Evolutionary conservation across 2,329 filamentous ascomycete species (phyloP), one percentile per base, ranked within the genome.

Genomic region (Aspergillus fijiensis): DNA sequence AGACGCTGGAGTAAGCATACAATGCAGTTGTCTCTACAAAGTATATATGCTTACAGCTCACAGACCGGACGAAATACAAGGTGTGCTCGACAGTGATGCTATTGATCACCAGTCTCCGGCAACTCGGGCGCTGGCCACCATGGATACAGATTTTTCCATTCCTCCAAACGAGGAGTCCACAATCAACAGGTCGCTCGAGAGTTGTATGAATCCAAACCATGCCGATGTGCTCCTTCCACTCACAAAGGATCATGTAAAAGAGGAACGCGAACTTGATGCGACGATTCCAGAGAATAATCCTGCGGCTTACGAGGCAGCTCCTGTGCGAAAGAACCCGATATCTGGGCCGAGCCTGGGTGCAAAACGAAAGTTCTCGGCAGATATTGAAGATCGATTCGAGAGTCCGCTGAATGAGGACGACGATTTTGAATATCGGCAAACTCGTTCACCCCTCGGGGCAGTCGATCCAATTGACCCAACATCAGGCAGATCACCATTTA

Each of bases 331-430:
- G 6, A 33, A 55, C 50, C 33, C 60, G 4, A 59, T n/a, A 31
- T 65, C 67, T 47, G 65, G 72, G 4, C 65, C 78, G 3, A 79
- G 79, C 54, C 79, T 79, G 53, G 82, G 82, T 19, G 78, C 82
- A 25, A 87, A 87, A 72, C 79, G 85, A 52, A 87, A 87, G 68
- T 79, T 87, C 55, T 82, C 78, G 58, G 78, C 81, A 19, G 77
- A 82, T 47, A 82, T 85, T 45, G 79, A 83, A 21, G 79, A 80
- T 27, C 58, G 50, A n/a, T 61, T 68, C 49, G 60, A 63, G 11
- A 59, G 63, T 5, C 55, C 58, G 25, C 35, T 60, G 2, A 47
- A 47, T 19, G 67, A 67, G 7, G 68, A 74, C 23, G 73, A 76
- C 49, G 72, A 70, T 55, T 76, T 76, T 52, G 65, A 75, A 62